Conservation (phyloP, 1,139 yeast species). For the Sugiyamaella sp. region DNA sequence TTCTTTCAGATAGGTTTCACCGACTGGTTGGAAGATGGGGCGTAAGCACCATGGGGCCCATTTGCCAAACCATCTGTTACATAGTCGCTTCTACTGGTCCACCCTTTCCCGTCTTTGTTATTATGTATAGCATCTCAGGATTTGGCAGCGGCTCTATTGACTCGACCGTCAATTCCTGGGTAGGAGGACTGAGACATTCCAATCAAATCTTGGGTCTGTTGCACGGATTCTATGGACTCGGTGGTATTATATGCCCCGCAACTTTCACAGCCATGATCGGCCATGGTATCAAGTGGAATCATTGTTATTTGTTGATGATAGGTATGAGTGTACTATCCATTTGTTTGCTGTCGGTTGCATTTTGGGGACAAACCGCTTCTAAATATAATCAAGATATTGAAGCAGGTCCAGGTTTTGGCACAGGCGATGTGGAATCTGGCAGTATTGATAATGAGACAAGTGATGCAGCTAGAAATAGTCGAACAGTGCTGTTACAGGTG, state of each 20-base stretch:
- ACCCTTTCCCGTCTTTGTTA: conserved; percentile 47
- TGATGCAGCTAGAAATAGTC: background rate
- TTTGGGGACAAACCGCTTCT: conserved; percentile 30
- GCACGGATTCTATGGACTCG: conserved; percentile 66
- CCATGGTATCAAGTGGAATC: conserved; percentile 56
- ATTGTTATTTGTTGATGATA: conserved; percentile 53
- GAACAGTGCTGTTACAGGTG: conserved; percentile 20
- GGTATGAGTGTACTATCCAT: conserved; percentile 44
- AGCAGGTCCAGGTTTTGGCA: background rate
- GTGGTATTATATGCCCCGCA: conserved; percentile 64
- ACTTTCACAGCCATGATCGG: conserved; percentile 58
- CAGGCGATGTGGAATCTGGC: background rate
- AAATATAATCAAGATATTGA: conserved; percentile 24
- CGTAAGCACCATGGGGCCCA: conserved; percentile 46
- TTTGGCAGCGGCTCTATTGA: conserved; percentile 59
- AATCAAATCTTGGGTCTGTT: conserved; percentile 55
- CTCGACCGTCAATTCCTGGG: conserved; percentile 60
- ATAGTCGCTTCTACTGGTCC: conserved; percentile 49
- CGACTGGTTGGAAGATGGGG: conserved; percentile 49
- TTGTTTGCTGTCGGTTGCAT: conserved; percentile 26
- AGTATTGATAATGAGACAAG: background rate
- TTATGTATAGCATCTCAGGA: conserved; percentile 62
- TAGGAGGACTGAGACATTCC: conserved; percentile 53
- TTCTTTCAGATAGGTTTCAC: conserved; percentile 43
- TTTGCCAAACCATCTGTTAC: conserved; percentile 46